Evolutionary conservation across 345 rosid species (phyloP).

Genomic region (Brassica nigra): DNA sequence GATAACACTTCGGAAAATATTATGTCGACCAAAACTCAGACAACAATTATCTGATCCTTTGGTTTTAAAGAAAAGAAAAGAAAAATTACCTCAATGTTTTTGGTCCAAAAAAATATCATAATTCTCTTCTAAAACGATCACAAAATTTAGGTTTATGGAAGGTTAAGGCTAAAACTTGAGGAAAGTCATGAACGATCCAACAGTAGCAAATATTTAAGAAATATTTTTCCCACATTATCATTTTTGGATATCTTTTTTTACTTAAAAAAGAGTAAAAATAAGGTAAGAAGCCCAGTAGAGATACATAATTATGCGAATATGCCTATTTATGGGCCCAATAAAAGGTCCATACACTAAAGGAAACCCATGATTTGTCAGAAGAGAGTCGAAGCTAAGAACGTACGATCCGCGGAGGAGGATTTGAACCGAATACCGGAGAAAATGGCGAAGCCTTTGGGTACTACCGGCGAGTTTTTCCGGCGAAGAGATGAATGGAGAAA

Average conservation of each 20-base stretch:
- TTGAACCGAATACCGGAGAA: background rate
- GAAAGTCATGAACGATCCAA: background rate
- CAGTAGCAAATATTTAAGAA: too few species aligned
- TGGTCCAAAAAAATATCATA: too few species aligned
- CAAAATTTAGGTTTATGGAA: too few species aligned
- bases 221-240: too few species aligned
- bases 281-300: slow-evolving; percentile 11
- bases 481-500: slow-evolving; percentile 92
- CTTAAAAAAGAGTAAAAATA: too few species aligned
- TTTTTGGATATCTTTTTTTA: too few species aligned
- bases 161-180: too few species aligned
- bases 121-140: too few species aligned
- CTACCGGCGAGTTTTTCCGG: slow-evolving; percentile 92
- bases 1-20: slow-evolving; percentile 26
- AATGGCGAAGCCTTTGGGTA: slow-evolving; percentile 70
- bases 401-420: background rate
- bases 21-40: slow-evolving; percentile 69
- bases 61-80: slow-evolving; percentile 23
- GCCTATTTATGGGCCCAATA: background rate
- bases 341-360: slow-evolving; percentile 7
- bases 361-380: slow-evolving; percentile 2
- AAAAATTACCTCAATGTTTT: too few species aligned
- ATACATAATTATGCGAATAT: background rate
- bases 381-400: background rate
- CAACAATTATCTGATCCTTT: slow-evolving; percentile 80